Evolutionary conservation across 805 yeast species (phyloP), one percentile per base, ranked within the genome.

Genomic region (Tetrapisispora namnaoensis): DNA sequence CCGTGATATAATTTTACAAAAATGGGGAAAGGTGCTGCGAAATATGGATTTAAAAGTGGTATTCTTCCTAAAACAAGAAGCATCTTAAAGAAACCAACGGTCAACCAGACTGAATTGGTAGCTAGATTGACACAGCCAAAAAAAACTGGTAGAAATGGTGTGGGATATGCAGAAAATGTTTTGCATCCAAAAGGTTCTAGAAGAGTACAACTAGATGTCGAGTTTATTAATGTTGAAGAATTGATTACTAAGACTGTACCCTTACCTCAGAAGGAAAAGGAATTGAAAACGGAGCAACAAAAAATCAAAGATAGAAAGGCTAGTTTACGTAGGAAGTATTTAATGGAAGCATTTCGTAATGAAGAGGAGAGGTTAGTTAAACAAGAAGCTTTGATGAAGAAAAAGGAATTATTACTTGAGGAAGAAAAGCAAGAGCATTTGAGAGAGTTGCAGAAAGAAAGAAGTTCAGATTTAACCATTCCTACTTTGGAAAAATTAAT

Each of bases 41-140:
- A 70, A 54, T 69, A 68, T 49, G 79, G 78, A 3, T 70, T 70
- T 52, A 83, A 84, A 66, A 82, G 91, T 44, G 97, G 97, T 63
- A 73, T 86, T 45, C 73, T 90, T 54, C 97, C 97, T 44, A 72
- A 70, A 48, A 81, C 86, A 10, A 81, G 95, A 58, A 78, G 82
- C 37, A 80, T 87, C 30, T 79, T 90, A 68, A 85, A 81, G 58
- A 77, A 78, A 48, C 86, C 89, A 4, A 67, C 73, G 1, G 71
- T 74, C 44, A 74, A 76, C 53, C 82, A 79, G 30, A 51, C 52
- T 61, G 49, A 51, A 11, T 37, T 62, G 5, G 44, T 62, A 8
- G 68, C 71, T 51, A 74, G 74, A 52, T 75, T 70, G 8, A 58
- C 58, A 49, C 74, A 71, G 17, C 72, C 74, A 37, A 75, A 74